Evolutionary conservation across 2,329 filamentous ascomycete species (phyloP), one percentile per base, ranked within the genome.

Genomic region (Hypoxylon sp.): DNA sequence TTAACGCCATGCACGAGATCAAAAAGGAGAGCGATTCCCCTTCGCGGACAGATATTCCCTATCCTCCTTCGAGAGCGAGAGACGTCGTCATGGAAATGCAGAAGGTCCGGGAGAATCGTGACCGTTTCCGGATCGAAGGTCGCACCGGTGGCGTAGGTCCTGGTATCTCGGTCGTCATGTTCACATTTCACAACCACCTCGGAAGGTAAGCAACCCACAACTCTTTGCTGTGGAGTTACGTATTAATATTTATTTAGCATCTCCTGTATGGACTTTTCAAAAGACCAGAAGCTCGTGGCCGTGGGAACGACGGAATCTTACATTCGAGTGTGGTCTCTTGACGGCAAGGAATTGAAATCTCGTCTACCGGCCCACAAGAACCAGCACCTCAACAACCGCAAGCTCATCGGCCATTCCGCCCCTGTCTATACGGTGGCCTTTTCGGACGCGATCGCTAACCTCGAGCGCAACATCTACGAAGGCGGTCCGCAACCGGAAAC

Each of bases 171-270:
- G 91, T 97, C 24, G 96, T 93, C 84, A 98, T 98, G 92, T 98
- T 97, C 79, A 99, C 96, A 0, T 97, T 98, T 77, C 96, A 99
- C 83, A 99, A 99, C 80, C 97, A 93, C 0, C 91, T 94, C 70
- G 94, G 97, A 80, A 92, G 89, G 93, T 94, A 82, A 83, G 88
- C 79, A 37, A 11, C 4, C 35, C 27, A 35, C 29, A 1, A 47
- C 8, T 10, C 24, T n/a, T 35, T 52, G 6, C 11, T 8, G 8
- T 50, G 13, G 11, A 6, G 13, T 15, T 58, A 35, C 2, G 37
- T 17, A 47, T 67, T 67, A 58, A 62, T 66, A 8, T 52, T 24
- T 54, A 35, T 37, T 21, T 60, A 95, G 93, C 62, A 88, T 97
- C 65, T 94, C 93, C n/a, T 97, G 93, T 77, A 89, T 98, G 78